Conservation (phyloP, 768 basidiomycete genomes). For the Boletus patriciae region DNA sequence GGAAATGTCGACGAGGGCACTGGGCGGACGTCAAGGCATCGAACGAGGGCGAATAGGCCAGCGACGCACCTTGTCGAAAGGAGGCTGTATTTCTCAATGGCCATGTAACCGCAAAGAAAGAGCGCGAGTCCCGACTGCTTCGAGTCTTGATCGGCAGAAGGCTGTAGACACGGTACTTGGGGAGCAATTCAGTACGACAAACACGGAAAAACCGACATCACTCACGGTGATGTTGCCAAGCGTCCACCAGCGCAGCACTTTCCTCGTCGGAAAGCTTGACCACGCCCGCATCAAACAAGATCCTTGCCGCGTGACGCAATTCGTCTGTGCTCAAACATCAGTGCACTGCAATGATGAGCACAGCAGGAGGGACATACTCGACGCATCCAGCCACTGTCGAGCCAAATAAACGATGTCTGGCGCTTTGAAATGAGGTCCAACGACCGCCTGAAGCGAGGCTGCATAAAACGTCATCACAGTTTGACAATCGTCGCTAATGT, state of each 20-base stretch:
- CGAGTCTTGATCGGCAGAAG: conserved; percentile 59
- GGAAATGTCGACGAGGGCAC: conserved; percentile 79
- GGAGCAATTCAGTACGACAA: conserved; percentile 9
- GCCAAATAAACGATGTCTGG: conserved; percentile 77
- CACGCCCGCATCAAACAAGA: conserved; percentile 76
- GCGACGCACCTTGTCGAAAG: conserved; percentile 64
- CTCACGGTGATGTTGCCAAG: conserved; percentile 66
- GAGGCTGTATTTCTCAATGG: conserved; percentile 74
- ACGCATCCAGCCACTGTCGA: conserved; percentile 71
- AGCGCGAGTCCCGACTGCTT: conserved; percentile 65
- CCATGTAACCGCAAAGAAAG: conserved; percentile 80
- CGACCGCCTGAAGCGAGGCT: conserved; percentile 59
- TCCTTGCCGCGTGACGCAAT: conserved; percentile 70
- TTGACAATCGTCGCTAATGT: conserved; percentile 64
- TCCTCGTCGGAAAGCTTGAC: conserved; percentile 68
- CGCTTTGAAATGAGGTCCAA: conserved; percentile 60
- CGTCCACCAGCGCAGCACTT: conserved; percentile 54
- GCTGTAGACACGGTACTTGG: conserved; percentile 62
- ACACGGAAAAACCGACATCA: background rate
- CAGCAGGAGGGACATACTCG: conserved; percentile 46
- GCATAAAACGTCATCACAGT: conserved; percentile 82
- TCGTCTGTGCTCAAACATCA: conserved; percentile 49
- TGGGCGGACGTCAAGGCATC: conserved; percentile 29
- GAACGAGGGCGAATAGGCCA: background rate
- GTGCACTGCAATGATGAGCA: background rate